Conservation (phyloP, 176 grass and related monocot genomes). For the Hyparrhenia diplandra region DNA sequence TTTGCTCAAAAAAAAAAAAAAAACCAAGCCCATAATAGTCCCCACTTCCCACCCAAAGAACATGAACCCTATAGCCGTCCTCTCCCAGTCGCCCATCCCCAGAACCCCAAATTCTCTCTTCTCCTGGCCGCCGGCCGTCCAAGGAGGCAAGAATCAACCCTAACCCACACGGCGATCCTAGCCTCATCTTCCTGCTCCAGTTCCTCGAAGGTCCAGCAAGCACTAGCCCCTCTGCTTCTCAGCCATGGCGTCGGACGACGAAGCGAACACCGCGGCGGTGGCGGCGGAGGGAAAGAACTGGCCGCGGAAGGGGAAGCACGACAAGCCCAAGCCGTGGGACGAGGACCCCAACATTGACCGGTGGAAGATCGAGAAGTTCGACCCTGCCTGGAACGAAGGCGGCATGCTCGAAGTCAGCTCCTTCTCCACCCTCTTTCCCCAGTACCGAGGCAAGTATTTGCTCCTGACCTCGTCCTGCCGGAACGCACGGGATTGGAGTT, state of each 20-base stretch:
- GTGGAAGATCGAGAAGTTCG: conserved; percentile 90
- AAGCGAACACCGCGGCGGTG: conserved; percentile 16
- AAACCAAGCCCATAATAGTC: no score
- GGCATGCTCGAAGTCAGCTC: conserved; percentile 95
- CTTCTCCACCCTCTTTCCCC: conserved; percentile 95
- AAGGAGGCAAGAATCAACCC: not conserved
- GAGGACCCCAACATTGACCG: conserved; percentile 84
- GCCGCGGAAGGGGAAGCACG: conserved; percentile 84
- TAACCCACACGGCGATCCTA: not conserved
- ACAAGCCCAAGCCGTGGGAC: conserved; percentile 98
- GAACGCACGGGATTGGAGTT: not conserved
- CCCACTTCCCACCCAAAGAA: no score
- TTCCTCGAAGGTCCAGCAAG: not conserved
- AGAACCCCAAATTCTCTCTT: no score
- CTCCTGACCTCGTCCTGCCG: not conserved
- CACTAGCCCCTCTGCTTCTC: not conserved
- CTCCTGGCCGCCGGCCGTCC: not conserved
- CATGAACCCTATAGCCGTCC: no score
- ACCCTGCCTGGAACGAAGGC: conserved; percentile 81
- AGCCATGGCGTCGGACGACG: conserved; percentile 29
- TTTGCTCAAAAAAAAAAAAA: no score
- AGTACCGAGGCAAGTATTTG: conserved; percentile 58
- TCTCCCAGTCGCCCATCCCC: no score
- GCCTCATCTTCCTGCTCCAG: not conserved
- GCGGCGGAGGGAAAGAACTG: conserved; percentile 18